Percentiles rank a stretch among this genome's conserved stretches.
phyloP scores from a whole-genome alignment of 2,329 filamentous ascomycete species.

The Penicillium concentricum region DNA sequence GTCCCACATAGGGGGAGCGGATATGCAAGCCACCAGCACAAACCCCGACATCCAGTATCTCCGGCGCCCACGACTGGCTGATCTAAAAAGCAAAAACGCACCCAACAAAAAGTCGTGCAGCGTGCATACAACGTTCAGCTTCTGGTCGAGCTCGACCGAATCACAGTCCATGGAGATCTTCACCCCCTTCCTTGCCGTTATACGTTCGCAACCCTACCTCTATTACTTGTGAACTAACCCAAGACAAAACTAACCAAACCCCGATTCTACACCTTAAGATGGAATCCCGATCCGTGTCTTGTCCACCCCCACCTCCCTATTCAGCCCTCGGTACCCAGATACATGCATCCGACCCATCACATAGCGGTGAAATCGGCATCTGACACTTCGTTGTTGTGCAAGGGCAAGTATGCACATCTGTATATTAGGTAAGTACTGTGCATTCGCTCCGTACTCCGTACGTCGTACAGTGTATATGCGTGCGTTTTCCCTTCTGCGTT shows the following conservation, averaged over 20 bases:
- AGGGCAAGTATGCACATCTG: background rate
- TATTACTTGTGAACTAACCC: background rate
- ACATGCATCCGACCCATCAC: conserved; percentile 27
- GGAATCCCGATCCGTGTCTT: background rate
- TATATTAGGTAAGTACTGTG: background rate
- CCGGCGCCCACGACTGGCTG: conserved; percentile 1
- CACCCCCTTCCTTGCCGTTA: background rate
- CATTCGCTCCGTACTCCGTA: background rate
- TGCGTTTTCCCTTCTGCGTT: background rate
- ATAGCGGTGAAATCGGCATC: conserved; percentile 30
- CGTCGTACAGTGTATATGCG: background rate
- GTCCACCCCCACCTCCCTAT: background rate
- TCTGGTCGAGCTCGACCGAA: background rate
- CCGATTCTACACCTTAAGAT: background rate
- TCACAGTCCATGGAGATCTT: background rate
- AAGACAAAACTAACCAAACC: background rate
- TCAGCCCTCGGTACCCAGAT: background rate
- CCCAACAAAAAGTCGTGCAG: conserved; percentile 6
- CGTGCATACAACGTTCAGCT: background rate
- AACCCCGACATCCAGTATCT: background rate
- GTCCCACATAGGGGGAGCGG: background rate
- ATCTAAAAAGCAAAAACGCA: background rate
- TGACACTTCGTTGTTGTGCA: background rate
- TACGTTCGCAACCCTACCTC: background rate
- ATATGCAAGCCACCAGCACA: conserved; percentile 8